phyloP scores from a whole-genome alignment of 2,329 filamentous ascomycete species.

The Penicillium sp. region DNA sequence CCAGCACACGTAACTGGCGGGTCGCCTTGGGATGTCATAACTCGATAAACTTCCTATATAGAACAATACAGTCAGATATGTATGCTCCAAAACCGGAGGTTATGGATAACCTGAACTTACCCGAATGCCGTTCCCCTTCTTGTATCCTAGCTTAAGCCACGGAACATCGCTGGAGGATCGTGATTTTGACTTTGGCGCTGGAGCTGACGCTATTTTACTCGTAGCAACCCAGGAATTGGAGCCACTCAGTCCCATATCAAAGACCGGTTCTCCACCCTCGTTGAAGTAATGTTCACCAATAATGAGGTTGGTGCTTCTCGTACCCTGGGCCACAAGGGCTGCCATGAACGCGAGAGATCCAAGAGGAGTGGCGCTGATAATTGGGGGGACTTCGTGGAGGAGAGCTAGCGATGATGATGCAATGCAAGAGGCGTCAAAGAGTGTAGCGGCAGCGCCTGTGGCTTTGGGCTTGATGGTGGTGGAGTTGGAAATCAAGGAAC shows the following conservation, averaged over 20 bases:
- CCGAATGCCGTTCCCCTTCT: conserved; percentile 29
- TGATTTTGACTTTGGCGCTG: conserved; percentile 15
- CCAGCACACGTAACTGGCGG: conserved; percentile 36
- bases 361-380: conserved; percentile 21
- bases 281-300: conserved; percentile 41
- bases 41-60: conserved; percentile 42
- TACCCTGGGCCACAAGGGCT: conserved; percentile 16
- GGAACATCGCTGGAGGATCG: conserved; percentile 27
- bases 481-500: conserved; percentile 10
- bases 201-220: conserved; percentile 28
- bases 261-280: conserved; percentile 26
- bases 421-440: conserved; percentile 46
- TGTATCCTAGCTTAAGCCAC: conserved; percentile 34
- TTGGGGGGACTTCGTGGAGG: conserved; percentile 29
- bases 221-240: conserved; percentile 26
- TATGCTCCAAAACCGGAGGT: background rate
- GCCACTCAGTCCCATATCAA: conserved; percentile 31
- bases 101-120: conserved; percentile 20
- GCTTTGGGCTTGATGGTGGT: conserved; percentile 31
- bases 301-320: conserved; percentile 22
- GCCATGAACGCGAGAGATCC: conserved; percentile 31
- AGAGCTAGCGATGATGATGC: conserved; percentile 27
- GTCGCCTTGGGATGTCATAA: conserved; percentile 38
- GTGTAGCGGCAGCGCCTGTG: conserved; percentile 46
- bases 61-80: conserved; percentile 3